Base-by-base conservation (phyloP, 2,329 filamentous ascomycete genomes). In the Clarireedia monteithiana region DNA sequence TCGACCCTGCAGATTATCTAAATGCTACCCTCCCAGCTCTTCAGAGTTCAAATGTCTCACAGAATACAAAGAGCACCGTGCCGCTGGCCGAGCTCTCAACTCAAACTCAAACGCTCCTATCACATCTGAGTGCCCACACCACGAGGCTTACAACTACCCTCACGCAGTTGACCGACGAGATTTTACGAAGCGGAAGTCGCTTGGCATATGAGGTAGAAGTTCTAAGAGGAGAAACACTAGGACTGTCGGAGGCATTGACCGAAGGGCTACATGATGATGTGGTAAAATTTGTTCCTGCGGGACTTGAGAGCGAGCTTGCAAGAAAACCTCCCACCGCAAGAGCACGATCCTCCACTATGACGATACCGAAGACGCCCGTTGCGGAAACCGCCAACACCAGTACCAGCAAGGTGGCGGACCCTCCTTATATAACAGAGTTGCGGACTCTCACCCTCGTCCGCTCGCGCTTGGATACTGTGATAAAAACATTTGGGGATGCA, bases 151-250 rank as follows among this genome's bases (percentile, higher is more conserved):
- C 91, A 14, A 84, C 80, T 53, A 88, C 85, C 47, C 78, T 99
- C 57, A 96, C 91, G 34, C 86, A 92, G 66, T 77, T 97, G 58
- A 96, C 94, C 10, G 92, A 99, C 70, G 94, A 97, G 63, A 97
- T 99, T 60, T 73, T 99, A 59, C 83, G 94, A 56, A 91, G 89
- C 66, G 89, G 91, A 26, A 90, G 89, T 61, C 81, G 92, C 4
- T 75, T 99, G 56, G 90, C 91, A 20, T 99, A 99, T 68, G 89
- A 97, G 72, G 92, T 97, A 20, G 92, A 97, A 71, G 81, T 97
- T 17, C 72, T 97, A 49, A 83, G 91, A n/a, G 91, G 91, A 60
- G 91, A 96, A 72, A 88, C 90, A 2, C 73, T 91, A 48, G 80
- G 87, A n/a, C 75, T 96, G 38, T 84, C 85, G 0, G 91, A 96